Base-by-base conservation (phyloP, 2,329 filamentous ascomycete genomes). In the Aureobasidium sp. region DNA sequence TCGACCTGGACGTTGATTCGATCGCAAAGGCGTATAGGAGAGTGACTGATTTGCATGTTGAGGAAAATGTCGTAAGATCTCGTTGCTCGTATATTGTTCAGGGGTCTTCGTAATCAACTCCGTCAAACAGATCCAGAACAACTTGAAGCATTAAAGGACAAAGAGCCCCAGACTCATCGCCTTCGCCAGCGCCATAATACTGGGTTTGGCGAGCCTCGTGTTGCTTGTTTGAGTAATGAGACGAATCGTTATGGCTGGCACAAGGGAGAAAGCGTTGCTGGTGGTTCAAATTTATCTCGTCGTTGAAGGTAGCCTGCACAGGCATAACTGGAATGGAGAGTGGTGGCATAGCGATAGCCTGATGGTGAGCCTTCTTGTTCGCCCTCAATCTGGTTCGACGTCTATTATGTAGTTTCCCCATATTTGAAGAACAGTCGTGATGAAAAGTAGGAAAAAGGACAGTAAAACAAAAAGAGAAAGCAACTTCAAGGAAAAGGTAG, bases 141-240 rank as follows among this genome's bases (percentile, higher is more conserved):
- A 78, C 76, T 65, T 74, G 74, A 63, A 78, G 67, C 76, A 78
- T 78, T 4, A 75, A 74, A 63, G 74, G 75, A 56, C 76, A 73
- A 14, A 78, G 71, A 25, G 47, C 61, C 60, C 72, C 75, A 62
- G 70, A 70, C 66, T 77, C 75, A 63, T 78, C 76, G 57, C 74
- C 74, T 37, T 67, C 70, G 63, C 73, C 71, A 31, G 73, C 73
- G 42, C 76, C 76, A 63, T 77, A 78, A 62, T 76, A 69, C 36
- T 74, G 74, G 47, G 75, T 69, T n/a, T 71, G 70, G 58, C 75
- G 12, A 15, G 27, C 22, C 15, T 17, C 31, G 12, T 39, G 36
- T 47, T 58, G 55, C 29, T 58, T 14, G n/a, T 17, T 22, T 5
- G 25, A 29, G 9, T 47, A 5, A 7, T 47, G 7, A 2, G 4